Conservation (phyloP, 2,329 filamentous ascomycete genomes). For the Emergomyces africanus region DNA sequence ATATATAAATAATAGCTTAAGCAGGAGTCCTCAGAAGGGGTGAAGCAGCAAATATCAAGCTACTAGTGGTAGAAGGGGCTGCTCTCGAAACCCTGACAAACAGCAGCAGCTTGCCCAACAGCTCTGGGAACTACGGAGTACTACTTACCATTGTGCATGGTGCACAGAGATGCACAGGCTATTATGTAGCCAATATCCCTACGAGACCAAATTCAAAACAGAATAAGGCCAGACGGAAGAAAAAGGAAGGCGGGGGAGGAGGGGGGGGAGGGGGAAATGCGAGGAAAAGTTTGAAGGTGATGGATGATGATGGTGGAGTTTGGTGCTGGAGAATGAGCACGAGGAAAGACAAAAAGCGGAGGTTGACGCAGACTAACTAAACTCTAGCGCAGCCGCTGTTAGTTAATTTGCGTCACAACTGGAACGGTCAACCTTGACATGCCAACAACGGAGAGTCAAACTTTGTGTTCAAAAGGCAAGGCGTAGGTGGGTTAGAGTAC, state of each 20-base stretch:
- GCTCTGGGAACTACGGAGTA: not conserved
- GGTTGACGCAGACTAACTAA: not conserved
- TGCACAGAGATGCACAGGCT: constrained; percentile 16
- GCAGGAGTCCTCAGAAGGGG: not conserved
- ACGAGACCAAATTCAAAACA: constrained; percentile 3
- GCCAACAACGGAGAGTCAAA: no score
- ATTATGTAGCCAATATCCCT: constrained; percentile 7
- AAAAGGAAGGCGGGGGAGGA: constrained; percentile 2
- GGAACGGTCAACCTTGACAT: no score
- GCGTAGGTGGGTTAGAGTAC: no score
- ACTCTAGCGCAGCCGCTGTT: not conserved
- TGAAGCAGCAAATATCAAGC: not conserved
- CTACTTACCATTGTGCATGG: constrained; percentile 26
- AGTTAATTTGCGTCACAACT: not conserved
- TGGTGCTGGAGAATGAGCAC: not conserved
- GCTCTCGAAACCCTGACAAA: not conserved
- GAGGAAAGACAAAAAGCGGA: not conserved
- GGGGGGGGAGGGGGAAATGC: not conserved
- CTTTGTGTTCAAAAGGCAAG: no score
- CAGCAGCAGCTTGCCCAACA: not conserved
- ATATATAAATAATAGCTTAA: not conserved
- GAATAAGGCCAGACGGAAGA: not conserved
- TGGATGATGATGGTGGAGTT: not conserved
- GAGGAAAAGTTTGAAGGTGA: not conserved
- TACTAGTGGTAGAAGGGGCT: not conserved